phyloP scores from a whole-genome alignment of 1,139 yeast genomes.

The Sugiyamaella sp. region DNA sequence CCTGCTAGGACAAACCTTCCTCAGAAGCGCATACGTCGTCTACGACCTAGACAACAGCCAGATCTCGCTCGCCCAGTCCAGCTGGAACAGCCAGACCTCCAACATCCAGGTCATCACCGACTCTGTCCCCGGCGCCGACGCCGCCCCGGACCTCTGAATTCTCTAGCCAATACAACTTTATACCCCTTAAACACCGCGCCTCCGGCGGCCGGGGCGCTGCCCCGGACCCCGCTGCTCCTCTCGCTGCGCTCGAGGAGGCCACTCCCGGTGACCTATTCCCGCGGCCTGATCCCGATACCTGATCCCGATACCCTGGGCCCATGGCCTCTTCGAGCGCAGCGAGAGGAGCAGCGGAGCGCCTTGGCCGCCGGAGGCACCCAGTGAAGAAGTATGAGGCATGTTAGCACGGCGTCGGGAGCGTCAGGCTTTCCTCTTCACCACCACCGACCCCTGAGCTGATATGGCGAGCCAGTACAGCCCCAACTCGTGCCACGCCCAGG shows the following conservation, averaged over 20 bases:
- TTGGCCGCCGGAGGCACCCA: background rate
- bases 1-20: constrained; percentile 72
- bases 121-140: constrained; percentile 14
- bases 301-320: no score
- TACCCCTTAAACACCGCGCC: no score
- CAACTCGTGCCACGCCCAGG: background rate
- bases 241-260: no score
- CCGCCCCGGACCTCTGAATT: constrained; percentile 29
- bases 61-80: constrained; percentile 67
- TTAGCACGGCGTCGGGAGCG: no score
- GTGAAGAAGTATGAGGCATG: no score
- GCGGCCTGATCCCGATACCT: no score
- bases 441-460: background rate
- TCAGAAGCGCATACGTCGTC: constrained; percentile 75
- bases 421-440: background rate
- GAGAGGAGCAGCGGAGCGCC: no score
- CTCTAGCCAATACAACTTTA: background rate
- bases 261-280: no score
- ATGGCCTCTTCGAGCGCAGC: no score
- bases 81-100: constrained; percentile 28
- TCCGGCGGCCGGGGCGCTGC: no score
- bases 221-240: no score
- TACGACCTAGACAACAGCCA: constrained; percentile 67
- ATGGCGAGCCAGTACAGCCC: background rate
- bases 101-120: constrained; percentile 33